Evolutionary conservation across 2,329 filamentous ascomycete species (phyloP).

Genomic region (Colletotrichum sp.): DNA sequence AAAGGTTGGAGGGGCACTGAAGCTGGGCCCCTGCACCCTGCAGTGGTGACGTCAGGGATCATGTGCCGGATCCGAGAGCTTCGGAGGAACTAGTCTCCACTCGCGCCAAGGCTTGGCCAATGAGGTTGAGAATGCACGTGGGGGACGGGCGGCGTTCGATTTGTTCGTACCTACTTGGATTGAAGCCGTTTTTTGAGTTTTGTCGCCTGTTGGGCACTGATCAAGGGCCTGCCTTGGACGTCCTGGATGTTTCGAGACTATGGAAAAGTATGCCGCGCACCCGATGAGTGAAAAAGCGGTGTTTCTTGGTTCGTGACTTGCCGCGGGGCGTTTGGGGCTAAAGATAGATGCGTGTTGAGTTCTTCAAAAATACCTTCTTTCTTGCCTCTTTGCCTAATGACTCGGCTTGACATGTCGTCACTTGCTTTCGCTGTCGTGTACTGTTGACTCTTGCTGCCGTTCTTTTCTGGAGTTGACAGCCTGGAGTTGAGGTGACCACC

Average conservation of each 20-base stretch:
- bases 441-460: background rate
- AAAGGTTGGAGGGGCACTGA: background rate
- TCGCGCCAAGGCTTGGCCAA: constrained; percentile 10
- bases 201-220: background rate
- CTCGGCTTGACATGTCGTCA: background rate
- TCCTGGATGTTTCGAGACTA: background rate
- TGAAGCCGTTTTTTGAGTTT: background rate
- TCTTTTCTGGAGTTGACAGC: background rate
- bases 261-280: background rate
- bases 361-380: background rate
- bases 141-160: background rate
- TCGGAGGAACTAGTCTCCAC: background rate
- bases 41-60: background rate
- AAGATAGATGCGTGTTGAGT: background rate
- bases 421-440: background rate
- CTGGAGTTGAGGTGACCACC: background rate
- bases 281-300: background rate
- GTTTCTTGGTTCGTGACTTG: background rate
- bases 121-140: background rate
- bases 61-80: background rate
- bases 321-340: background rate
- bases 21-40: background rate
- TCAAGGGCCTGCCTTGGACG: background rate
- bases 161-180: background rate
- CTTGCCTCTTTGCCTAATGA: background rate